Evolutionary conservation across 257 asterid genomes (phyloP).

Genomic region (Solanum lycopersicoides): DNA sequence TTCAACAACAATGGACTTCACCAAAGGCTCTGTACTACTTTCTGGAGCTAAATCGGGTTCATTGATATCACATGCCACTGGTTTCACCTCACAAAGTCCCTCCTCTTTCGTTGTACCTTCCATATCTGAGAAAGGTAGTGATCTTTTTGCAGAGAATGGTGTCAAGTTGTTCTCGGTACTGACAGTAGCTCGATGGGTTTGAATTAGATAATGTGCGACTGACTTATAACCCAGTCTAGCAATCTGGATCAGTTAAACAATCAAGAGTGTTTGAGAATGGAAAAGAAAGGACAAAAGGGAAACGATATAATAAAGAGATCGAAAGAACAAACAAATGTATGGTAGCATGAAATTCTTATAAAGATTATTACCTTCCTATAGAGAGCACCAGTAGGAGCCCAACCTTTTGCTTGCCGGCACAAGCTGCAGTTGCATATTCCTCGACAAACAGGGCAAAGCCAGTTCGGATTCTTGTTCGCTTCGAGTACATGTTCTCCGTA

Average conservation of each 20-base stretch:
- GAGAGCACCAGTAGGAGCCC: conserved; percentile 83
- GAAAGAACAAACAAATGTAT: background rate
- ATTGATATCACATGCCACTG: background rate
- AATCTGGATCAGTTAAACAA: conserved; percentile 24
- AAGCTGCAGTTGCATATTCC: conserved; percentile 98
- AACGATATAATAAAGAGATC: background rate
- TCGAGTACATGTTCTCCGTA: conserved; percentile 95
- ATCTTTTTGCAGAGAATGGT: conserved; percentile 59
- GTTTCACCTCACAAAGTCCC: conserved; percentile 9
- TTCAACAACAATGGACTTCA: background rate
- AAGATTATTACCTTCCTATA: conserved; percentile 59
- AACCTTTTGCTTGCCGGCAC: conserved; percentile 94
- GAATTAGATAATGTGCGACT: conserved; percentile 93
- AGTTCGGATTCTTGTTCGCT: conserved; percentile 65
- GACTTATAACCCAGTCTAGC: conserved; percentile 74
- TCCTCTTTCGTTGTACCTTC: conserved; percentile 20
- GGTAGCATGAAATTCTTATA: background rate
- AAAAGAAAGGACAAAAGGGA: background rate
- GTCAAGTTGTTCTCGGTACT: conserved; percentile 22
- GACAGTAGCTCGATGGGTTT: conserved; percentile 39
- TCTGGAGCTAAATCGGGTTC: conserved; percentile 3
- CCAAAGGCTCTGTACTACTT: conserved; percentile 1
- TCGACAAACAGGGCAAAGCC: conserved; percentile 93
- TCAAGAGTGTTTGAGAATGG: background rate
- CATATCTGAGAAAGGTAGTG: conserved; percentile 48